Conservation (phyloP, 257 asterid genomes). For the Solanum clarkiae region DNA sequence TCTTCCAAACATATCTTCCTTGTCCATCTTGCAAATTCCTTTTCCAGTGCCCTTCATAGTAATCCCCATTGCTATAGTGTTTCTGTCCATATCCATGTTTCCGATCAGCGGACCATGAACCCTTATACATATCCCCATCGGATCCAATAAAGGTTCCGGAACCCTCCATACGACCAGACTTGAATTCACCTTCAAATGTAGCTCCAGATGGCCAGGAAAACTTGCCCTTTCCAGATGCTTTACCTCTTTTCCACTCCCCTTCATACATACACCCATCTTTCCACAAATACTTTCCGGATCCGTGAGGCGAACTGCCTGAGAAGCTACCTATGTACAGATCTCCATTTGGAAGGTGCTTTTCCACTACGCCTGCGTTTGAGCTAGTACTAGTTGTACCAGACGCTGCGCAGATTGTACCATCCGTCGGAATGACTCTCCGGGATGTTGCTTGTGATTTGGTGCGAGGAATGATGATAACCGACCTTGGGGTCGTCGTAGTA, state of each 20-base stretch:
- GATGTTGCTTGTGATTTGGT: conserved; percentile 64
- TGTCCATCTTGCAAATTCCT: conserved; percentile 74
- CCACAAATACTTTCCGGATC: conserved; percentile 94
- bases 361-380: neutral
- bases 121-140: conserved; percentile 67
- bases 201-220: conserved; percentile 99
- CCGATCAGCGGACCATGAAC: conserved; percentile 74
- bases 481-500: conserved; percentile 45
- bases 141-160: conserved; percentile 68
- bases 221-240: conserved; percentile 75
- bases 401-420: conserved; percentile 6
- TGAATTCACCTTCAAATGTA: conserved; percentile 77
- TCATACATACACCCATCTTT: conserved; percentile 91
- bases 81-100: conserved; percentile 82
- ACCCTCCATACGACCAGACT: conserved; percentile 93
- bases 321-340: conserved; percentile 91
- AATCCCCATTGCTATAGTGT: conserved; percentile 78
- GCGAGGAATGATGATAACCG: conserved; percentile 62
- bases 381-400: neutral
- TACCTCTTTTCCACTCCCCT: conserved; percentile 96
- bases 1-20: conserved; percentile 77
- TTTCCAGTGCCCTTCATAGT: conserved; percentile 78
- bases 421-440: conserved; percentile 65
- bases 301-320: conserved; percentile 68
- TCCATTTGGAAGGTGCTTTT: conserved; percentile 79